A percentile compares a stretch with the other conserved stretches of the same genome.
Conservation (phyloP, 352 stramenopile species). For the Thalassiosira exigua region DNA sequence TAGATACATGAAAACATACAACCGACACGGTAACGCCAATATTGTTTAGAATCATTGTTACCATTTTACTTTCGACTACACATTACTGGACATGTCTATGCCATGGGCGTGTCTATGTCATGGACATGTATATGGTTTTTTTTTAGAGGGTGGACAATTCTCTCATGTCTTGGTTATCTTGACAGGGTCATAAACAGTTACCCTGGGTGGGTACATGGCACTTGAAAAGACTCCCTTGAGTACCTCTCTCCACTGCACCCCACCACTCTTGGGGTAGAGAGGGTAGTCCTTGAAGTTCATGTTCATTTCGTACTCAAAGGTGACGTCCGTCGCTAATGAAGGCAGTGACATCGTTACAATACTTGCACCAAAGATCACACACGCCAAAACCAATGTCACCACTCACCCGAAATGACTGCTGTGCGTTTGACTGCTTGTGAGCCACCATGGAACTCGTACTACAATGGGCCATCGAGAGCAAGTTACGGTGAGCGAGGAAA, state of each 20-base stretch:
- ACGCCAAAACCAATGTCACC: background rate
- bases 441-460: conserved; percentile 64
- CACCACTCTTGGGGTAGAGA: conserved; percentile 45
- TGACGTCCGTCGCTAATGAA: conserved; percentile 42
- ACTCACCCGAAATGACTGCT: conserved; percentile 50
- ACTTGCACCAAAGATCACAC: background rate
- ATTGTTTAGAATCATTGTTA: no score
- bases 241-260: conserved; percentile 43
- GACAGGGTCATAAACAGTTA: conserved; percentile 65
- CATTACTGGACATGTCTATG: no score
- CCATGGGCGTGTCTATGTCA: no score
- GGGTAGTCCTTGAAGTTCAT: conserved; percentile 45
- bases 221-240: conserved; percentile 61
- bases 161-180: conserved; percentile 37
- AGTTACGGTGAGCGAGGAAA: background rate
- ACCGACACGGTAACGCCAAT: no score
- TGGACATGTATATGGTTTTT: no score
- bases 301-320: conserved; percentile 53
- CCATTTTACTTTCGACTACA: no score
- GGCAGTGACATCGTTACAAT: background rate
- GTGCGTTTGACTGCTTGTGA: conserved; percentile 59
- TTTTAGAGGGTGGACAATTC: no score
- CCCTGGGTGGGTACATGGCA: conserved; percentile 50
- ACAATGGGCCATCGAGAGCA: background rate
- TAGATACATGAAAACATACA: no score